Evolutionary conservation across 2,329 filamentous ascomycete species (phyloP).

Genomic region (Cryoendolithus antarcticus): DNA sequence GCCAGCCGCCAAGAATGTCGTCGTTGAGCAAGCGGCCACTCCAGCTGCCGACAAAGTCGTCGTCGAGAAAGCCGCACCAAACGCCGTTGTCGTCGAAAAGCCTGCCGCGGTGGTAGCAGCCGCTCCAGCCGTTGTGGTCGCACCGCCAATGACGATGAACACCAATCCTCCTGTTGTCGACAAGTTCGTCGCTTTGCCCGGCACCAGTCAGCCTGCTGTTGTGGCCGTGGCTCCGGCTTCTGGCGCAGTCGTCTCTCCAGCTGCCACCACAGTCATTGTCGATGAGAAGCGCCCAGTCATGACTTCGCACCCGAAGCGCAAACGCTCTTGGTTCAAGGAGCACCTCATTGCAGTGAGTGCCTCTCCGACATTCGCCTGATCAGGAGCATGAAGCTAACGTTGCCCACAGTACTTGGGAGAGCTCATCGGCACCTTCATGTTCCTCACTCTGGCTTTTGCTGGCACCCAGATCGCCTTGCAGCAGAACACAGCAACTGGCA

Average conservation of each 20-base stretch:
- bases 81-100: too few species aligned
- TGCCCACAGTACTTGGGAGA: conserved; percentile 9
- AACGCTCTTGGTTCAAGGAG: too few species aligned
- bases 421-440: conserved; percentile 16
- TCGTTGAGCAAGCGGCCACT: too few species aligned
- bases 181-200: conserved; percentile 1
- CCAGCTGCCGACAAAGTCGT: too few species aligned
- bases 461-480: conserved; percentile 21
- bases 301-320: too few species aligned
- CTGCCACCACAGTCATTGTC: too few species aligned
- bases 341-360: conserved; percentile 4
- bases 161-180: conserved; percentile 2
- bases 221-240: not conserved
- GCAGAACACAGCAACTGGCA: conserved; percentile 7
- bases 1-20: too few species aligned
- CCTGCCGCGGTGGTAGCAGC: too few species aligned
- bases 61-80: too few species aligned
- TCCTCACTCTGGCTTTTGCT: conserved; percentile 22
- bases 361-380: not conserved
- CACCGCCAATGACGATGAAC: conserved; percentile 2
- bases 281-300: too few species aligned
- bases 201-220: conserved; percentile 1
- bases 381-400: not conserved
- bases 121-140: too few species aligned
- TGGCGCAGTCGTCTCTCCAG: too few species aligned